These are phyloP conservation scores for Fusarium oligoseptatum DNA, from an alignment of 2,329 filamentous ascomycete species.

Conservation along the genomic window DNA sequence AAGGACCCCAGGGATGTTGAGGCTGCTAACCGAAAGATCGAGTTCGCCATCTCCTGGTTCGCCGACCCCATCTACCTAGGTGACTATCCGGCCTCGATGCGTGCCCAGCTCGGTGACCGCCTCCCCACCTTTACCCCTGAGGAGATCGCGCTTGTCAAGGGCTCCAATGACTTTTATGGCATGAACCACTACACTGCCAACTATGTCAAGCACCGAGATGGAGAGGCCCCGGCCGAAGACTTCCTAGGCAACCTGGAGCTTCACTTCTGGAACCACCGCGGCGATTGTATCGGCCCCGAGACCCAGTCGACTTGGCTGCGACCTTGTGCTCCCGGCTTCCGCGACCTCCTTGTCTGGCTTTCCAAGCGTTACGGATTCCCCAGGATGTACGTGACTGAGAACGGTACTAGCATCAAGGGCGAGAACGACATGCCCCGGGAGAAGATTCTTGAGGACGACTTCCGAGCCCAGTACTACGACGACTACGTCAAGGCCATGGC, in stretches of 20 bases:
- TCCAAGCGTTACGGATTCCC: conserved; percentile 81
- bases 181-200: conserved; percentile 96
- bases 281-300: conserved; percentile 82
- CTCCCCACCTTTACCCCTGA: conserved; percentile 81
- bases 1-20: conserved; percentile 80
- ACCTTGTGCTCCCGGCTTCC: conserved; percentile 81
- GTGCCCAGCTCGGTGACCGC: conserved; percentile 81
- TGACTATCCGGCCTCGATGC: conserved; percentile 87
- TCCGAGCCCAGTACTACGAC: conserved; percentile 83
- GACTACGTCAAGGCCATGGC: conserved; percentile 84
- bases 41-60: conserved; percentile 91
- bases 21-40: conserved; percentile 83
- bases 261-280: conserved; percentile 77
- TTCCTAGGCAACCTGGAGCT: conserved; percentile 82
- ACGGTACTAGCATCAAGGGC: conserved; percentile 85
- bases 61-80: conserved; percentile 89
- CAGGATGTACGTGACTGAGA: conserved; percentile 89
- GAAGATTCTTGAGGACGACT: conserved; percentile 83
- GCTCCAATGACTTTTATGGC: conserved; percentile 94
- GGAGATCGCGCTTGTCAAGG: conserved; percentile 79
- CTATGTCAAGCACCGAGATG: conserved; percentile 81
- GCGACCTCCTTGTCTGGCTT: conserved; percentile 81
- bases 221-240: conserved; percentile 73
- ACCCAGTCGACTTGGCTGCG: conserved; percentile 87
- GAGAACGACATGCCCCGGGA: conserved; percentile 82